Evolutionary conservation across 768 basidiomycete species (phyloP).

Genomic region (Suillus decipiens): DNA sequence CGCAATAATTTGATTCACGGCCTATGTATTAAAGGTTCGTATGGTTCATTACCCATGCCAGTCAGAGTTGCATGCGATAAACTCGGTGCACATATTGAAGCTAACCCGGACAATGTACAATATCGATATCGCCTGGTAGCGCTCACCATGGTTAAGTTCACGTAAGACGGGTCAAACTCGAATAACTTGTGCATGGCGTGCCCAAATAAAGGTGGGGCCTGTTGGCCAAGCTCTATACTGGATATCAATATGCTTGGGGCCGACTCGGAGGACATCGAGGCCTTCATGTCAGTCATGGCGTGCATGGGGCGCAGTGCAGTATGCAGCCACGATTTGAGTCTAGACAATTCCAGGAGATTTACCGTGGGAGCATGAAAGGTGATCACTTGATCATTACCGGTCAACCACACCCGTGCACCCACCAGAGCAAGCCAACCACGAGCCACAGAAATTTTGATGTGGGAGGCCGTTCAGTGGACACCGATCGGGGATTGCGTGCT

Average conservation of each 20-base stretch:
- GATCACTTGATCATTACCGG: not conserved
- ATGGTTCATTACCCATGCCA: too few relatives aligned
- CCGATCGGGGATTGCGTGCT: not conserved
- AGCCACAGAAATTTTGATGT: not conserved
- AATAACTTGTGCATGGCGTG: constrained; percentile 42
- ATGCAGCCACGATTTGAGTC: not conserved
- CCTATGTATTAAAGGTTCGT: too few relatives aligned
- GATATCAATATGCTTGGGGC: not conserved
- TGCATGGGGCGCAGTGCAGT: not conserved
- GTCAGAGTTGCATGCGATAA: too few relatives aligned
- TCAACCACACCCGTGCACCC: not conserved
- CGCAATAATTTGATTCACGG: constrained; percentile 42
- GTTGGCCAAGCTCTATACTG: constrained; percentile 23
- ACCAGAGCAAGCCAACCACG: not conserved
- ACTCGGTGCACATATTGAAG: too few relatives aligned
- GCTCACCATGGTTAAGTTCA: constrained; percentile 68
- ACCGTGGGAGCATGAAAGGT: not conserved
- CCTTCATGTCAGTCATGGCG: not conserved
- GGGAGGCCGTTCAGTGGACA: not conserved
- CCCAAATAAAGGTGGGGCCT: constrained; percentile 51
- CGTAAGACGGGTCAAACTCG: constrained; percentile 41
- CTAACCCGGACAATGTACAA: not conserved
- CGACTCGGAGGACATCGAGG: not conserved
- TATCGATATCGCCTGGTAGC: not conserved
- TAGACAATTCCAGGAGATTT: not conserved